phyloP scores from a whole-genome alignment of 495 filamentous ascomycete species.

The Neurospora sp. region DNA sequence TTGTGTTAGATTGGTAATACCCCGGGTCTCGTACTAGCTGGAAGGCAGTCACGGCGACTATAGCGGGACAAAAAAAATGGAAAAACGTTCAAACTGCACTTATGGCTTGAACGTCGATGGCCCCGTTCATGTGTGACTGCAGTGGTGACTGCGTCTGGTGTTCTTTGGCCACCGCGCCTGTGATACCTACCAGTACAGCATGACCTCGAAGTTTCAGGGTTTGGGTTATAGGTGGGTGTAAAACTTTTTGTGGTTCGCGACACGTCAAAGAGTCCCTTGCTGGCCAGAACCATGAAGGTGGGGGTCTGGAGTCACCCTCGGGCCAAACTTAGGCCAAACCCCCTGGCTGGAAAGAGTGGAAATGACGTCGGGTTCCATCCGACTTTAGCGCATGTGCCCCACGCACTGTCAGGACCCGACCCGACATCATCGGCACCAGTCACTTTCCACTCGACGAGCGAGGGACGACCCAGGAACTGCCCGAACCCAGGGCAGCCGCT shows the following conservation, averaged over 20 bases:
- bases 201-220: not conserved
- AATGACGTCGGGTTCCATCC: slow-evolving; percentile 6
- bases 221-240: not conserved
- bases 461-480: not conserved
- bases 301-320: not conserved
- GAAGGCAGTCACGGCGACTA: not conserved
- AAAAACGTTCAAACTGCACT: not conserved
- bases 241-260: not conserved
- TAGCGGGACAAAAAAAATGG: not conserved
- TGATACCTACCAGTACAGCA: not conserved
- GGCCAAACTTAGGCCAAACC: not conserved
- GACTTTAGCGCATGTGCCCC: slow-evolving; percentile 4
- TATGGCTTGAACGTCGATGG: not conserved
- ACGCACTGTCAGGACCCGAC: slow-evolving; percentile 5
- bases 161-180: not conserved
- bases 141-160: not conserved
- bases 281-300: not conserved
- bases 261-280: not conserved
- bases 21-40: not conserved
- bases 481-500: not conserved
- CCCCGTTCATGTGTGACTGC: not conserved
- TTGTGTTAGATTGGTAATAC: not conserved
- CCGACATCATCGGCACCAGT: not conserved
- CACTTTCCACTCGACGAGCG: not conserved
- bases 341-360: slow-evolving; percentile 1